A percentile compares a stretch with the other conserved stretches of the same genome.
Evolutionary conservation across 805 yeast genomes (phyloP).

Genomic region (Candida peoriensis): DNA sequence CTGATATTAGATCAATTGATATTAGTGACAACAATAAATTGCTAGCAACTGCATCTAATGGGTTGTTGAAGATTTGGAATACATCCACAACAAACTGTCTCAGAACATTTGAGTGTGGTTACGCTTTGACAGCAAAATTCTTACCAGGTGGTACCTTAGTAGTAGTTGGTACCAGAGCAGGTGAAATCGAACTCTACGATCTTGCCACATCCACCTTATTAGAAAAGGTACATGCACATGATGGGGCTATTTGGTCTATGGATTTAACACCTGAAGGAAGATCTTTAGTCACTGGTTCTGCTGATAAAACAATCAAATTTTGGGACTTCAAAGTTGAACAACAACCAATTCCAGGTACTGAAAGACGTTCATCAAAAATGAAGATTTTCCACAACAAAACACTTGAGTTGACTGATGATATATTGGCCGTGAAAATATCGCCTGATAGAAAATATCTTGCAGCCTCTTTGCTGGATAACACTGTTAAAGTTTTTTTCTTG

Average conservation of each 20-base stretch:
- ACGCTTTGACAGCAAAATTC: constrained; percentile 73
- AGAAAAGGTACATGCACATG: constrained; percentile 73
- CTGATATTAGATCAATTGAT: constrained; percentile 81
- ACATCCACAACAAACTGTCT: constrained; percentile 65
- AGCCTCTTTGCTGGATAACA: constrained; percentile 81
- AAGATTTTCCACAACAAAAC: constrained; percentile 71
- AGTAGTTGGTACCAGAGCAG: constrained; percentile 84
- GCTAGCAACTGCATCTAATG: constrained; percentile 87
- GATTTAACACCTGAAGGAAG: constrained; percentile 85
- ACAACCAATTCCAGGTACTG: constrained; percentile 68
- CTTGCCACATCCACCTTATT: constrained; percentile 75
- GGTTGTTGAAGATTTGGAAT: constrained; percentile 87
- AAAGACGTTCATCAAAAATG: constrained; percentile 44
- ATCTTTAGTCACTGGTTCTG: constrained; percentile 84
- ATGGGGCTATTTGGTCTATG: constrained; percentile 83
- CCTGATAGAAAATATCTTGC: constrained; percentile 77
- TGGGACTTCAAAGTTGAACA: constrained; percentile 77
- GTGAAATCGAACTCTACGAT: constrained; percentile 80
- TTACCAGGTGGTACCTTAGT: constrained; percentile 89
- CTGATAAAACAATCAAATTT: constrained; percentile 83
- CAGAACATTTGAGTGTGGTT: constrained; percentile 85
- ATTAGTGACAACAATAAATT: constrained; percentile 76
- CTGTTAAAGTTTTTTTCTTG: constrained; percentile 89
- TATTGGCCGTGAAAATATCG: constrained; percentile 71
- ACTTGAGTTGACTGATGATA: constrained; percentile 81